Percentiles rank a stretch among this genome's conserved stretches.
Evolutionary conservation across 1,139 yeast genomes (phyloP).

Genomic region (Debaryomycetaceae sp.): DNA sequence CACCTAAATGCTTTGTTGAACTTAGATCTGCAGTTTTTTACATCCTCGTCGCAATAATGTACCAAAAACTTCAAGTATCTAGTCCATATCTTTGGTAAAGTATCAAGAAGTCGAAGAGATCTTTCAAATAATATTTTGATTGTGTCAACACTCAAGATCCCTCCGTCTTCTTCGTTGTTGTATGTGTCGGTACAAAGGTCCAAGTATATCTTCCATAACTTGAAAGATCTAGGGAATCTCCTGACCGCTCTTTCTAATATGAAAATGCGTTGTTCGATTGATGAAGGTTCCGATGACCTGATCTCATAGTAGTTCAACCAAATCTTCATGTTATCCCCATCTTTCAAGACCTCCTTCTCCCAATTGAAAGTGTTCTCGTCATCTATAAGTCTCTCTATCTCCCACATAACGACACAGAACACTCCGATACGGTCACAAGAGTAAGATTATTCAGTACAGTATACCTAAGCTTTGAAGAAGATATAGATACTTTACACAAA

Average conservation of each 20-base stretch:
- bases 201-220: conserved; percentile 56
- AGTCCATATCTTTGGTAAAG: conserved; percentile 55
- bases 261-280: conserved; percentile 33
- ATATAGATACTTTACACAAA: neutral
- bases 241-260: conserved; percentile 54
- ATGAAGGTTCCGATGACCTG: conserved; percentile 13
- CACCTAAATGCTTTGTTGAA: conserved; percentile 53
- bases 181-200: conserved; percentile 29
- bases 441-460: neutral
- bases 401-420: conserved; percentile 6
- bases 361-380: conserved; percentile 34
- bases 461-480: neutral
- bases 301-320: conserved; percentile 56
- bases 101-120: conserved; percentile 40
- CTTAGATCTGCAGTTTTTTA: conserved; percentile 33
- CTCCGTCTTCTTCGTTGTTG: conserved; percentile 18
- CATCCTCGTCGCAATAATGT: conserved; percentile 33
- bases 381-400: conserved; percentile 16
- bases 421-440: neutral
- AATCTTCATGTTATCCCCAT: conserved; percentile 37
- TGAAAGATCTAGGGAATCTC: conserved; percentile 45
- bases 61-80: conserved; percentile 49
- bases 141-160: conserved; percentile 22
- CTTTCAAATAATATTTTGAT: conserved; percentile 45
- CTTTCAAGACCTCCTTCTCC: conserved; percentile 45